Evolutionary conservation across 2,329 filamentous ascomycete species (phyloP), one percentile per base, ranked within the genome.

Genomic region (Phialocephala subalpina): DNA sequence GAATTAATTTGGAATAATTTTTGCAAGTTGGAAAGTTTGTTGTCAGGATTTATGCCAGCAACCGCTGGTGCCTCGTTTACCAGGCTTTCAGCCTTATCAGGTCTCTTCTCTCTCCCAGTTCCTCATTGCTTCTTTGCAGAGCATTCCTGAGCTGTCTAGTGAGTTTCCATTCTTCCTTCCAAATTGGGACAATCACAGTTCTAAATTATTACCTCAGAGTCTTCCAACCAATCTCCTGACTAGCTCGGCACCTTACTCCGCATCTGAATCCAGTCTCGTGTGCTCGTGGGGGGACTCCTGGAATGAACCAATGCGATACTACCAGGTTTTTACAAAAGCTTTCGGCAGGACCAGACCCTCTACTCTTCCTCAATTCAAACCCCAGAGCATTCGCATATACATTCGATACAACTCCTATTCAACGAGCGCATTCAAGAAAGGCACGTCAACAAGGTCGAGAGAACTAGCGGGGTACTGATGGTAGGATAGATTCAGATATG

Each of bases 401-500:
- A 69, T 74, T 66, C 69, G 69, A 64, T 72, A 70, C 63, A 69
- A 59, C 8, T 72, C 71, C 18, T 69, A 20, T 36, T 60, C 67
- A 22, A 33, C 69, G 9, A 70, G 60, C 59, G 36, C 57, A 16
- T 57, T 22, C 29, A 56, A 29, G 12, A 62, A 27, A 66, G 60
- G 64, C 42, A 61, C 59, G 59, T 64, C 47, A 47, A 57, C 47
- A 29, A 60, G 53, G 56, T 40, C 40, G 33, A 58, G 42, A 49
- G 60, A 63, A 58, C 20, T 56, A 52, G 59, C 55, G 60, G 22
- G 61, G 49, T 56, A 56, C 61, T 66, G 33, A 62, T 38, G 22
- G 25, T 20, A 45, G 57, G 52, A 58, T 58, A 67, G 64, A 63
- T 69, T 69, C 78, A 75, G 76, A 81, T 38, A 97, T 96, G 92